Evolutionary conservation across 331 rosid genomes (phyloP), one percentile per base, ranked within the genome.

Genomic region (Saraca asoca): DNA sequence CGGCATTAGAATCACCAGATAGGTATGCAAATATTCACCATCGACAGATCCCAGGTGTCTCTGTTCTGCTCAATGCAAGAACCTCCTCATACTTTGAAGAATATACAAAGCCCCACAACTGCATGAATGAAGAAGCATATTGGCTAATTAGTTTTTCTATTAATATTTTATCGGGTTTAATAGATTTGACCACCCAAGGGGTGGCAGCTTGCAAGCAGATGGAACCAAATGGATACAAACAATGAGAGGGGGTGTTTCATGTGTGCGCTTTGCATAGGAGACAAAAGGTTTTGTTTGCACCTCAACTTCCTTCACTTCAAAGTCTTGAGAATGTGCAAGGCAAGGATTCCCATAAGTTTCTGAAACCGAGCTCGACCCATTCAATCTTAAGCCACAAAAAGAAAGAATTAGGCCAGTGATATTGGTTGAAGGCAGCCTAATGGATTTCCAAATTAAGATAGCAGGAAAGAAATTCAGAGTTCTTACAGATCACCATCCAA

Each of bases 81-180:
- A 93, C 77, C 78, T 93, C 98, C 33, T 90, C 95, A 56, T 84
- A 85, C 77, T 82, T 80, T 0, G 98, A 84, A 69, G 91, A 80
- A 78, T 82, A 81, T 12, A 93, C 98, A 80, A 93, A 93, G 18
- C 90, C 97, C 98, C 98, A 93, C 59, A 93, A 64, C 98, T 90
- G 88, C 88, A 82, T 45, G 53, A 50, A 81, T 17, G 20, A 60
- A 44, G 46, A 50, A 70, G 9, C 8, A 37, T 16, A 37, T 16
- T 60, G 44, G 37, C 34, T 50, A 29, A 29, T 79, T 38, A 58
- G 41, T 16, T 20, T 63, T 64, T 58, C 19, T 38, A 1, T 51
- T 29, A 19, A 63, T 58, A 44, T 29, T 20, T 62, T 66, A 12
- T 50, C 38, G 18, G 10, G 46, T 13, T 20, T 41, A 37, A 39